A percentile compares a stretch with the other conserved stretches of the same genome.
phyloP scores from a whole-genome alignment of 495 filamentous ascomycete species.

The Aspergillus homomorphus region DNA sequence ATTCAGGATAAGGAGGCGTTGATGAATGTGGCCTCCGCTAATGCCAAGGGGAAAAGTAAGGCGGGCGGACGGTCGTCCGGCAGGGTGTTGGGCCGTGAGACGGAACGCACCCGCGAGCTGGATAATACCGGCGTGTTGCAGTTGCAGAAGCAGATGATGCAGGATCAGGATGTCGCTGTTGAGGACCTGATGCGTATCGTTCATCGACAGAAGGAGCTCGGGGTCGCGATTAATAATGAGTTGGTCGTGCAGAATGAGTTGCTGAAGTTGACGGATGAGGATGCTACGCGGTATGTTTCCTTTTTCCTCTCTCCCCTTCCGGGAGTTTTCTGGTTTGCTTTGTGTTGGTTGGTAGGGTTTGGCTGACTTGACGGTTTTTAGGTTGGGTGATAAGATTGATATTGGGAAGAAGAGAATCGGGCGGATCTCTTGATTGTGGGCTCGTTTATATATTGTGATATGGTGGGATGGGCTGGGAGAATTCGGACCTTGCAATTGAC shows the following conservation, averaged over 20 bases:
- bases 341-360: conserved; percentile 20
- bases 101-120: conserved; percentile 78
- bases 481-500: background rate
- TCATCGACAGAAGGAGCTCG: conserved; percentile 78
- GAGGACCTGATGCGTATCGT: conserved; percentile 74
- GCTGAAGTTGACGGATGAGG: conserved; percentile 70
- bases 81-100: conserved; percentile 84
- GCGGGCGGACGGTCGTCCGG: conserved; percentile 47
- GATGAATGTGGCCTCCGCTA: conserved; percentile 22
- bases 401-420: conserved; percentile 79
- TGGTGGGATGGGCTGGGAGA: background rate
- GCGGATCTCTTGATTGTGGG: conserved; percentile 56
- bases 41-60: conserved; percentile 23
- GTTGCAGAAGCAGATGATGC: conserved; percentile 79
- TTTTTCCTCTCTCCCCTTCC: background rate
- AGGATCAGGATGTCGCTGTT: conserved; percentile 80
- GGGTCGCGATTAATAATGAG: conserved; percentile 79
- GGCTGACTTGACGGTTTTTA: conserved; percentile 19
- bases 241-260: conserved; percentile 79
- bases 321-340: background rate
- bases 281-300: conserved; percentile 61
- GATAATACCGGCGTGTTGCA: conserved; percentile 88
- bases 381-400: conserved; percentile 71
- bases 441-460: background rate
- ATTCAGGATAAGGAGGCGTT: conserved; percentile 57